Evolutionary conservation across 1,284 basidiomycete species (phyloP).

Genomic region (Taiwanofungus camphoratus): DNA sequence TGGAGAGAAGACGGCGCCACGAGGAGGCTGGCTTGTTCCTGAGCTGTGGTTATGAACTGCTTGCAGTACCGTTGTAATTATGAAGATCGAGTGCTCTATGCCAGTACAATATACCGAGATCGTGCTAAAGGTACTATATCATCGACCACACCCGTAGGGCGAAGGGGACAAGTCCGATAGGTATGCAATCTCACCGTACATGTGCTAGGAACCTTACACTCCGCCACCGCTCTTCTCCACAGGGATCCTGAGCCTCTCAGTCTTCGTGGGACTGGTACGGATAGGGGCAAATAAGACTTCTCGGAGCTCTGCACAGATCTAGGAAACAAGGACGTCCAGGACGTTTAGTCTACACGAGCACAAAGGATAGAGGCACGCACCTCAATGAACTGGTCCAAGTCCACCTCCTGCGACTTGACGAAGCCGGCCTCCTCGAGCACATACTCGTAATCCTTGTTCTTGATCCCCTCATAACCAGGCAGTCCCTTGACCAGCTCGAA

Average conservation of each 20-base stretch:
- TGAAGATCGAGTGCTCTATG: too few species aligned
- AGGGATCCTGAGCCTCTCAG: slow-evolving; percentile 59
- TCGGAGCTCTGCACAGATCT: slow-evolving; percentile 81
- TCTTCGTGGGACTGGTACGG: slow-evolving; percentile 29
- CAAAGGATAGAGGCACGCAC: slow-evolving; percentile 28
- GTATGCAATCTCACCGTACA: too few species aligned
- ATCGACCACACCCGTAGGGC: too few species aligned
- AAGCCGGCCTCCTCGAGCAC: slow-evolving; percentile 76
- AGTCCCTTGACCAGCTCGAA: slow-evolving; percentile 40
- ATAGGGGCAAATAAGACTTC: slow-evolving; percentile 64
- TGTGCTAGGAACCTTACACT: too few species aligned
- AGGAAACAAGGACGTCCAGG: slow-evolving; percentile 12
- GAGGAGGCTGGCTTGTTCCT: too few species aligned
- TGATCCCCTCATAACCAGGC: slow-evolving; percentile 47
- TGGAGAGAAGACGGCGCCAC: too few species aligned
- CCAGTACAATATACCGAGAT: too few species aligned
- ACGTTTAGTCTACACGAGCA: slow-evolving; percentile 6
- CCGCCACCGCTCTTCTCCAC: slow-evolving; percentile 86
- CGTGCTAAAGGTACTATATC: too few species aligned
- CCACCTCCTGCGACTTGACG: slow-evolving; percentile 45
- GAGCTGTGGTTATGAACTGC: too few species aligned
- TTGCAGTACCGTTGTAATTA: too few species aligned
- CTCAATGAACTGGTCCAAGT: slow-evolving; percentile 80
- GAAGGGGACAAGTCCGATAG: too few species aligned
- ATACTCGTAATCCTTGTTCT: slow-evolving; percentile 58